Evolutionary conservation across 2,329 filamentous ascomycete species (phyloP).

Genomic region (Phialemonium atrogriseum): DNA sequence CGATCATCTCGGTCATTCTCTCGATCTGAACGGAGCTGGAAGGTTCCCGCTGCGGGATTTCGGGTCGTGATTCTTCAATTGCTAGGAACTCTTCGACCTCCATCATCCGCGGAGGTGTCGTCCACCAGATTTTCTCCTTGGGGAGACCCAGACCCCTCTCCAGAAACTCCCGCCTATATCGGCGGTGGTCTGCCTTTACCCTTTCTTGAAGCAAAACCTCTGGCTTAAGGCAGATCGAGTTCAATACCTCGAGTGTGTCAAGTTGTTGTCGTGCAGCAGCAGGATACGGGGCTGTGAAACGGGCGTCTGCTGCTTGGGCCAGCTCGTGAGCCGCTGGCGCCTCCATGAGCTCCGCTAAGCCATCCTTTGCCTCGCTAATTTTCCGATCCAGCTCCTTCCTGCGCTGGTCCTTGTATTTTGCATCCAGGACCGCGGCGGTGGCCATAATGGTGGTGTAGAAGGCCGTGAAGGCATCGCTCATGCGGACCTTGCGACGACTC

Average conservation of each 20-base stretch:
- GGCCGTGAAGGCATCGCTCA: slow-evolving; percentile 52
- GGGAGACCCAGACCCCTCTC: no score
- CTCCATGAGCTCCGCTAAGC: slow-evolving; percentile 30
- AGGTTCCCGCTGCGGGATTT: slow-evolving; percentile 10
- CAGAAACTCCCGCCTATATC: background rate
- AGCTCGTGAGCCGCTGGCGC: slow-evolving; percentile 18
- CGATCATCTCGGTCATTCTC: slow-evolving; percentile 13
- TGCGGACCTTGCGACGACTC: slow-evolving; percentile 38
- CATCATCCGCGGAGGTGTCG: slow-evolving; percentile 1
- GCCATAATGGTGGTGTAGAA: slow-evolving; percentile 62
- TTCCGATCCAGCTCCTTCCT: slow-evolving; percentile 53
- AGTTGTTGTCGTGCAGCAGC: slow-evolving; percentile 1
- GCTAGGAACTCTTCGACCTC: slow-evolving; percentile 7
- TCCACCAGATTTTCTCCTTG: slow-evolving; percentile 1
- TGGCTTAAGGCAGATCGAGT: slow-evolving; percentile 11
- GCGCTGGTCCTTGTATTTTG: slow-evolving; percentile 47
- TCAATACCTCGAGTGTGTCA: slow-evolving; percentile 7
- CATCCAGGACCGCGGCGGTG: slow-evolving; percentile 55
- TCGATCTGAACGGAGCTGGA: slow-evolving; percentile 12
- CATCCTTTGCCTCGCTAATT: slow-evolving; percentile 45
- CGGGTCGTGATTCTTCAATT: slow-evolving; percentile 4
- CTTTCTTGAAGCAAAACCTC: no score
- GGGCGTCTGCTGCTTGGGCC: slow-evolving; percentile 3
- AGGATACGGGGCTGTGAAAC: slow-evolving; percentile 5
- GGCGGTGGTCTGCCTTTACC: background rate